These are phyloP conservation scores for Neoboletus subvelutipes DNA, from an alignment of 768 basidiomycete genomes.

Conservation along the genomic window DNA sequence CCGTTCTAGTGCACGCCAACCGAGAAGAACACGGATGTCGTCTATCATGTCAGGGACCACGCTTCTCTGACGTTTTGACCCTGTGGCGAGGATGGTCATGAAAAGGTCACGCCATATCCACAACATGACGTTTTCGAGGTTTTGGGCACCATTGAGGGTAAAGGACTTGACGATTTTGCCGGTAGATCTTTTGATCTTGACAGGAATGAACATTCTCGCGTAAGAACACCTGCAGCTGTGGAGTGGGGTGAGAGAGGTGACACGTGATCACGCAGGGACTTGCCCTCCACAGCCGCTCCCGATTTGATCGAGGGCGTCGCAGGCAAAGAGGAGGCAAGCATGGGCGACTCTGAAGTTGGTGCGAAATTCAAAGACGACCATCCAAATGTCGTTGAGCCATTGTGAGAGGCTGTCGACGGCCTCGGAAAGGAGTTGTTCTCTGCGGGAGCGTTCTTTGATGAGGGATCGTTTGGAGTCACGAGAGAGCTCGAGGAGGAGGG, in stretches of 20 bases:
- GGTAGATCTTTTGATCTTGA: conserved; percentile 43
- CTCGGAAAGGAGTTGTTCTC: conserved; percentile 56
- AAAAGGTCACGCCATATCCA: conserved; percentile 76
- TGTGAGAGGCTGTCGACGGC: conserved; percentile 50
- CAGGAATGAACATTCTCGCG: conserved; percentile 44
- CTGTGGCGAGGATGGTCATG: conserved; percentile 48
- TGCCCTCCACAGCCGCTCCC: conserved; percentile 37
- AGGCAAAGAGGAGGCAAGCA: conserved; percentile 51
- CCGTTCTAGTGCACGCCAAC: conserved; percentile 51
- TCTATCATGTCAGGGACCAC: conserved; percentile 52
- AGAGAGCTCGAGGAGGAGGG: conserved; percentile 50
- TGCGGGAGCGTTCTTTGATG: conserved; percentile 52
- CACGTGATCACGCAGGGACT: conserved; percentile 25
- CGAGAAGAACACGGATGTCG: conserved; percentile 53
- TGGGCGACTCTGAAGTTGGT: conserved; percentile 54
- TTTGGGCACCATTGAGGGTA: conserved; percentile 45
- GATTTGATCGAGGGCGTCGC: conserved; percentile 47
- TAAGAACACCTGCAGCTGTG: conserved; percentile 56
- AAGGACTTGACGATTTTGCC: conserved; percentile 51
- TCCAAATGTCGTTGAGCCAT: conserved; percentile 71
- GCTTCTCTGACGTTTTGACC: conserved; percentile 29
- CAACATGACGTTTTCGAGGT: conserved; percentile 45
- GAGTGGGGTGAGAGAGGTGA: conserved; percentile 2
- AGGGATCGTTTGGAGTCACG: conserved; percentile 53
- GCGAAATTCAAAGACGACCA: conserved; percentile 55